These are phyloP conservation scores for Zygoascus tannicola DNA, from an alignment of 805 yeast genomes.

Conservation along the genomic window DNA sequence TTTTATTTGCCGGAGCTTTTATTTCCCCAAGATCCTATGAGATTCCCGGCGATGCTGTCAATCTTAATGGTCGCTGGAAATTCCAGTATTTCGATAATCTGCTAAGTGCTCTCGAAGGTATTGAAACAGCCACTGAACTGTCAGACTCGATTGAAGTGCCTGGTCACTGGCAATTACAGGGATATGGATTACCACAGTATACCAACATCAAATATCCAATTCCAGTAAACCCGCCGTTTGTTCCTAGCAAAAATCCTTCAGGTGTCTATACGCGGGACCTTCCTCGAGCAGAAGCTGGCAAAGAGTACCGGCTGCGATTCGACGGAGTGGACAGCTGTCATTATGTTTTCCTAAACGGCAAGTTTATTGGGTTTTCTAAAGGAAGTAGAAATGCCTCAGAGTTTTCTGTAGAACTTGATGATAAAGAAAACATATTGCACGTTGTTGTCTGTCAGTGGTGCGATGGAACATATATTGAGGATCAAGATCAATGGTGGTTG, in stretches of 20 bases:
- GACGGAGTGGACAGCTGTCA: slow-evolving; percentile 32
- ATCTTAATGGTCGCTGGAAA: slow-evolving; percentile 22
- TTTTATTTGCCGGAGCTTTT: too few species aligned
- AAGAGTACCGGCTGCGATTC: slow-evolving; percentile 24
- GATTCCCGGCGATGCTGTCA: slow-evolving; percentile 5
- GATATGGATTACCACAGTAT: slow-evolving; percentile 30
- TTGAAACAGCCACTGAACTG: neutral
- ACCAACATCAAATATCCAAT: slow-evolving; percentile 29
- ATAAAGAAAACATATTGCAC: slow-evolving; percentile 12
- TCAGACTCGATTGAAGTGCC: slow-evolving; percentile 23
- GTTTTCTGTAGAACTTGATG: slow-evolving; percentile 11
- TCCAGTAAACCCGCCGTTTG: slow-evolving; percentile 29
- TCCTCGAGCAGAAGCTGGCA: slow-evolving; percentile 5
- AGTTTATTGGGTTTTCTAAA: slow-evolving; percentile 27
- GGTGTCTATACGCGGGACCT: slow-evolving; percentile 25
- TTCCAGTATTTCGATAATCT: slow-evolving; percentile 13
- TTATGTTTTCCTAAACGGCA: slow-evolving; percentile 29
- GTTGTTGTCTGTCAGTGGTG: slow-evolving; percentile 28
- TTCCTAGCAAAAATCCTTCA: slow-evolving; percentile 29
- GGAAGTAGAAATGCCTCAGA: slow-evolving; percentile 31
- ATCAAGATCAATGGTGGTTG: slow-evolving; percentile 34
- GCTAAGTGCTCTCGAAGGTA: slow-evolving; percentile 5
- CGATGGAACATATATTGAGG: slow-evolving; percentile 28
- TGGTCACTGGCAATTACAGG: slow-evolving; percentile 32
- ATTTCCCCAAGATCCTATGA: slow-evolving; percentile 11